These are phyloP conservation scores for Logfia minima DNA, from an alignment of 129 eudicot species.

Conservation along the genomic window DNA sequence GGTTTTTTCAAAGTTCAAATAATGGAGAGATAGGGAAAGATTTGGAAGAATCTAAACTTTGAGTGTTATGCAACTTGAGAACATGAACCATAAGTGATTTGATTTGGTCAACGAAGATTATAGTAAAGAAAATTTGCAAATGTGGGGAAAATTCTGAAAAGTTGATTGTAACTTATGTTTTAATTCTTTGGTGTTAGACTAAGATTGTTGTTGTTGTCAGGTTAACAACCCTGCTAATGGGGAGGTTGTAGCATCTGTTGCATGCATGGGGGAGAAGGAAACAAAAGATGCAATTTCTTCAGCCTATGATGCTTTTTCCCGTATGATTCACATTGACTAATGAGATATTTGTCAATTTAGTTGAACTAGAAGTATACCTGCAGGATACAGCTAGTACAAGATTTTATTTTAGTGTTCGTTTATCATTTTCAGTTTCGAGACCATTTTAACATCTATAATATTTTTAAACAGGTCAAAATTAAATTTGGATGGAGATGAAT, in stretches of 20 bases:
- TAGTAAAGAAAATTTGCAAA: neutral
- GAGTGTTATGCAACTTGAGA: neutral
- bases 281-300: conserved; percentile 86
- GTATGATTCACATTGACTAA: conserved; percentile 31
- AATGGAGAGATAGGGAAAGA: neutral
- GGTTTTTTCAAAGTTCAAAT: neutral
- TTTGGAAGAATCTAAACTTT: neutral
- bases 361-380: neutral
- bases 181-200: neutral
- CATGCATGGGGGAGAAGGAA: conserved; percentile 88
- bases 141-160: neutral
- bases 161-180: neutral
- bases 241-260: conserved; percentile 66
- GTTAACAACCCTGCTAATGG: conserved; percentile 87
- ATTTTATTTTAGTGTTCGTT: no score
- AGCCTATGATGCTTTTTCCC: conserved; percentile 62
- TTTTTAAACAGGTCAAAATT: neutral
- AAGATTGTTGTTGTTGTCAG: conserved; percentile 47
- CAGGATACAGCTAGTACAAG: no score
- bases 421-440: no score
- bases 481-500: neutral
- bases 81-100: neutral
- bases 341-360: neutral
- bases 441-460: no score
- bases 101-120: neutral